Evolutionary conservation across 352 stramenopile species (phyloP), one percentile per base, ranked within the genome.

Genomic region (Phytophthora chlamydospora): DNA sequence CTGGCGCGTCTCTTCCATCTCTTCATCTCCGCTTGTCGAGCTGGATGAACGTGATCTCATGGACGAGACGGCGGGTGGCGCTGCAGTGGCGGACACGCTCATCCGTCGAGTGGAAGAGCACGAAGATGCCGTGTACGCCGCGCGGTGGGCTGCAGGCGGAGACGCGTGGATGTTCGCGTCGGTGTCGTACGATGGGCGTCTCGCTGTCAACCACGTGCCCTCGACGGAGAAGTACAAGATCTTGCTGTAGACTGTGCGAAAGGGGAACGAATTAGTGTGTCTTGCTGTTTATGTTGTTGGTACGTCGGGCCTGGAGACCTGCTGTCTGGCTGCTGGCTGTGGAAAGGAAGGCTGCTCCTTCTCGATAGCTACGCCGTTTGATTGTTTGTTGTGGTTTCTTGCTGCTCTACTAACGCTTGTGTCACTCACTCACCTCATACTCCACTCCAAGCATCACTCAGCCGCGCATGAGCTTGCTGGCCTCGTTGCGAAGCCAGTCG

Each of bases 221-320:
- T 98, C 93, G 13, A 98, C 98, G 6, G 97, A 99, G 75, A 99
- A 99, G 72, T 99, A 99, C 78, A 99, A 99, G 66, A 99, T 99
- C 74, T 78, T 99, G 56, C 68, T 99, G 21, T 99, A 66, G 19
- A 11, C 21, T 59, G 24, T 34, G 55, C n/a, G 27, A 41, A 19
- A 17, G 42, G 90, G 53, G 50, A 24, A 58, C 38, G 51, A 65
- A 36, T 34, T 67, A 68, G 21, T 65, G 58, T 65, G 43, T 66
- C 48, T 61, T 64, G 43, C 56, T 65, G 65, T 65, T 71, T 71
- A 68, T 71, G 43, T 55, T 65, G 19, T 68, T 66, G 29, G 57
- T 75, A 72, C 58, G 62, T 70, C 31, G 44, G 62, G 51, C 27
- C 44, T 68, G 40, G 39, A 60, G 52, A 59, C 49, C 53, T 69